phyloP scores from a whole-genome alignment of 768 basidiomycete species.

The Podaxis sp. region DNA sequence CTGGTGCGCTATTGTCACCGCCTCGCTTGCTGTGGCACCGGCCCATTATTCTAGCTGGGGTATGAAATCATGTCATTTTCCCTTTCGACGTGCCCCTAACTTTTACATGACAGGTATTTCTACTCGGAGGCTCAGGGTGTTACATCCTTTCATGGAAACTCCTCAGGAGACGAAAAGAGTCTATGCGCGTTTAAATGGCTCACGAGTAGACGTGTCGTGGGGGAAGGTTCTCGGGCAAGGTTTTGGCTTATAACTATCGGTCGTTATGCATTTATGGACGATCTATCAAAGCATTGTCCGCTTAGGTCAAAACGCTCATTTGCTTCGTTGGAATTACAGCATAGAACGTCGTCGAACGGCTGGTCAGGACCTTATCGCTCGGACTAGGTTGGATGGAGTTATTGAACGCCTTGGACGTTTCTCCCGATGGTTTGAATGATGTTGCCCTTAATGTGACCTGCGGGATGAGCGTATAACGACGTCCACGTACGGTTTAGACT shows the following conservation, averaged over 20 bases:
- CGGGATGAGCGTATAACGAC: background rate
- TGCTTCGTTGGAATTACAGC: no score
- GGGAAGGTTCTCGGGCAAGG: background rate
- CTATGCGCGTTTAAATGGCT: conserved; percentile 19
- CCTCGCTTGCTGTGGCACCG: conserved; percentile 36
- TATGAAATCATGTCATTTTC: conserved; percentile 21
- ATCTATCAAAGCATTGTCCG: background rate
- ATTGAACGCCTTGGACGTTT: no score
- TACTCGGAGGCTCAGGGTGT: conserved; percentile 32
- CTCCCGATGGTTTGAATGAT: no score
- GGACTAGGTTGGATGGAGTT: no score
- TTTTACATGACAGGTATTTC: conserved; percentile 25
- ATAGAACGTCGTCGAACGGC: no score
- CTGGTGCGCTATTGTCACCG: conserved; percentile 45
- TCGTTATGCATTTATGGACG: background rate
- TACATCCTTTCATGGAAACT: conserved; percentile 30
- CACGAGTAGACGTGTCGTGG: background rate
- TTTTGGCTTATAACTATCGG: no score
- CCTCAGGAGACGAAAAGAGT: conserved; percentile 28
- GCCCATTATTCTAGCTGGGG: conserved; percentile 44
- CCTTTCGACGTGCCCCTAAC: background rate
- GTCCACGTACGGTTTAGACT: background rate
- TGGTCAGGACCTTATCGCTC: no score
- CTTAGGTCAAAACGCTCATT: no score
- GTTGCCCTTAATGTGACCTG: no score